Percentiles rank a stretch among this genome's conserved stretches.
phyloP scores from a whole-genome alignment of 2,329 filamentous ascomycete species.

The Aspergillus floridensis region DNA sequence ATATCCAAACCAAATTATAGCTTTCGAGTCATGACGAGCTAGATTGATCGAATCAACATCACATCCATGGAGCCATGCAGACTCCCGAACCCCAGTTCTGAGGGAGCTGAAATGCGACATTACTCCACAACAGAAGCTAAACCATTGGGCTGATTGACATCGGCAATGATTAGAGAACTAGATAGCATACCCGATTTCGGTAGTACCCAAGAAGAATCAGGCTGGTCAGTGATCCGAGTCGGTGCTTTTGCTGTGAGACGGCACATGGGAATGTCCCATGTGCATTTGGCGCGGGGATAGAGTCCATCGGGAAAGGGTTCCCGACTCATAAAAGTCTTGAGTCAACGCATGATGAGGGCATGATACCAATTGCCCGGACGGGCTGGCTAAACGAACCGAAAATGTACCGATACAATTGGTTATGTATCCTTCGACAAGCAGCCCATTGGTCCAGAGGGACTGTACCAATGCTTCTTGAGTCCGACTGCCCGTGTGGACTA shows the following conservation, averaged over 20 bases:
- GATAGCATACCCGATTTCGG: neutral
- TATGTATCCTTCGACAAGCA: neutral
- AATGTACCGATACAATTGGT: neutral
- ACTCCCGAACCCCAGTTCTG: neutral
- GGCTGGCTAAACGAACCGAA: neutral
- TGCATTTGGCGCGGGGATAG: neutral
- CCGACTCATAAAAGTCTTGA: neutral
- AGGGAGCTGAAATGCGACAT: neutral
- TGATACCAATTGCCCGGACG: neutral
- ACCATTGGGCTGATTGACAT: too few relatives aligned
- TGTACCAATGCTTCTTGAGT: neutral
- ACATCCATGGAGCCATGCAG: neutral
- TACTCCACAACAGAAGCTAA: neutral
- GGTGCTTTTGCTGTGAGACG: too few relatives aligned
- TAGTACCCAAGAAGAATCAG: neutral
- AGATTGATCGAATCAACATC: neutral
- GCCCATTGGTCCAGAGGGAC: neutral
- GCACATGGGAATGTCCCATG: neutral
- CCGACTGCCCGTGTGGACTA: neutral
- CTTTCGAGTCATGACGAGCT: neutral
- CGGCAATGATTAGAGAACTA: too few relatives aligned
- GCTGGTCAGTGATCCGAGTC: too few relatives aligned
- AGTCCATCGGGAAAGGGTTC: neutral
- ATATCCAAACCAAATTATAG: neutral
- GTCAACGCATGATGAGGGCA: neutral